These are phyloP conservation scores for Pseudoperonospora humuli DNA, from an alignment of 352 stramenopile genomes.

Conservation along the genomic window DNA sequence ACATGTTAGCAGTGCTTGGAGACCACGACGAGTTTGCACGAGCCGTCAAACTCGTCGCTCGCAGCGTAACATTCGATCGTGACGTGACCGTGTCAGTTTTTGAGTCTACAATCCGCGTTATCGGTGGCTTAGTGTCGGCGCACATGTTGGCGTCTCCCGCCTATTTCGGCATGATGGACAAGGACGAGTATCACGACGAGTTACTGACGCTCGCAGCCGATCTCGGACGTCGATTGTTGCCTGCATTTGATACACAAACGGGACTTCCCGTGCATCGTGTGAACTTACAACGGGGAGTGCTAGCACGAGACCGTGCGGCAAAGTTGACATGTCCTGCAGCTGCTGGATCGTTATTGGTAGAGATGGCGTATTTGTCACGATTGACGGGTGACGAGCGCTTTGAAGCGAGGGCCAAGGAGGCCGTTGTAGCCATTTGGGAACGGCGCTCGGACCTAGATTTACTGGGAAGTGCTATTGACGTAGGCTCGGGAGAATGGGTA, in stretches of 20 bases:
- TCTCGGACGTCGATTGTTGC: constrained; percentile 91
- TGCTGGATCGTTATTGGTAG: constrained; percentile 92
- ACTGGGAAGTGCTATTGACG: constrained; percentile 93
- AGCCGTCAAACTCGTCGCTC: constrained; percentile 54
- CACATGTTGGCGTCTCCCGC: constrained; percentile 76
- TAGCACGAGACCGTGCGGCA: constrained; percentile 17
- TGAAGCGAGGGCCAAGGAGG: constrained; percentile 46
- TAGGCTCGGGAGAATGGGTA: constrained; percentile 77
- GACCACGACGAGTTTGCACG: constrained; percentile 69
- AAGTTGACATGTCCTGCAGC: constrained; percentile 91
- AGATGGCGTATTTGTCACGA: constrained; percentile 94
- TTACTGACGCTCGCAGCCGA: constrained; percentile 92
- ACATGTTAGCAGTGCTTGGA: constrained; percentile 84
- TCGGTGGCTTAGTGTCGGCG: constrained; percentile 87
- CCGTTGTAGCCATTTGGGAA: constrained; percentile 71
- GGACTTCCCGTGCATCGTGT: constrained; percentile 93
- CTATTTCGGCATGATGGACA: constrained; percentile 44
- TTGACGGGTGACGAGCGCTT: constrained; percentile 50
- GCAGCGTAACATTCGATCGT: constrained; percentile 68
- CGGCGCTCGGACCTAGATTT: constrained; percentile 83
- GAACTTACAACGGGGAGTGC: constrained; percentile 82
- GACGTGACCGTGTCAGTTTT: constrained; percentile 91
- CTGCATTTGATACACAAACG: constrained; percentile 95
- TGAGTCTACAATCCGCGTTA: constrained; percentile 88
- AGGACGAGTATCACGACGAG: constrained; percentile 87